Conservation (phyloP, 306 rosid species). For the Inga laurina region DNA sequence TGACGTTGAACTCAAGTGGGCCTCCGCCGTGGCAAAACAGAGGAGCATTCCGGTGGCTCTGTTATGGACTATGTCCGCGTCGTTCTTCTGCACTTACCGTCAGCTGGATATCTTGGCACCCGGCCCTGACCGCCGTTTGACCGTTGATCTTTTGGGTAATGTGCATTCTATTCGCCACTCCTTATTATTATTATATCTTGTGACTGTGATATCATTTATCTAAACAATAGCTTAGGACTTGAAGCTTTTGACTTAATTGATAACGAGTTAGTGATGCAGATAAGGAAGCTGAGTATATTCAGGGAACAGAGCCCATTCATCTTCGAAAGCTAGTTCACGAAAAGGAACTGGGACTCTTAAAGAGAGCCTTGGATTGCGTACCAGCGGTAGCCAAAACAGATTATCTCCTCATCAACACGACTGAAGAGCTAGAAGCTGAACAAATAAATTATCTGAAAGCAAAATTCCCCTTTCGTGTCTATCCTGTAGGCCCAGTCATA, state of each 20-base stretch:
- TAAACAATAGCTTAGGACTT: background rate
- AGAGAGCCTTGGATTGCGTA: conserved; percentile 40
- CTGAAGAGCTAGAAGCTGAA: conserved; percentile 50
- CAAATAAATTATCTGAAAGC: conserved; percentile 39
- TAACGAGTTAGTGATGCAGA: conserved; percentile 20
- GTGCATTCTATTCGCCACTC: background rate
- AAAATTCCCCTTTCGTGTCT: conserved; percentile 42
- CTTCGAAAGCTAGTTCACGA: conserved; percentile 34
- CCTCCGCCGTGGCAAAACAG: background rate
- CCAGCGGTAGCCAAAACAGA: conserved; percentile 43
- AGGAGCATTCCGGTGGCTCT: conserved; percentile 45
- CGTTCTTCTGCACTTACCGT: background rate
- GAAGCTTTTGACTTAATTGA: background rate
- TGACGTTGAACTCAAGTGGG: background rate
- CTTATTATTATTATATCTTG: background rate
- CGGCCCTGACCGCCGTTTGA: background rate
- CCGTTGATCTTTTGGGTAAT: background rate
- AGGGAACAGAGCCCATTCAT: conserved; percentile 39
- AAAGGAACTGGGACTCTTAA: conserved; percentile 28
- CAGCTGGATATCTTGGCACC: background rate
- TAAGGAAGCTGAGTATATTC: conserved; percentile 33
- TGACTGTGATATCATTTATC: background rate
- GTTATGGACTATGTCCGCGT: conserved; percentile 48
- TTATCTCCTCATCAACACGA: conserved; percentile 48
- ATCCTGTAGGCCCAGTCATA: conserved; percentile 56